Conservation (phyloP, 345 rosid genomes). For the Ricinus communis region DNA sequence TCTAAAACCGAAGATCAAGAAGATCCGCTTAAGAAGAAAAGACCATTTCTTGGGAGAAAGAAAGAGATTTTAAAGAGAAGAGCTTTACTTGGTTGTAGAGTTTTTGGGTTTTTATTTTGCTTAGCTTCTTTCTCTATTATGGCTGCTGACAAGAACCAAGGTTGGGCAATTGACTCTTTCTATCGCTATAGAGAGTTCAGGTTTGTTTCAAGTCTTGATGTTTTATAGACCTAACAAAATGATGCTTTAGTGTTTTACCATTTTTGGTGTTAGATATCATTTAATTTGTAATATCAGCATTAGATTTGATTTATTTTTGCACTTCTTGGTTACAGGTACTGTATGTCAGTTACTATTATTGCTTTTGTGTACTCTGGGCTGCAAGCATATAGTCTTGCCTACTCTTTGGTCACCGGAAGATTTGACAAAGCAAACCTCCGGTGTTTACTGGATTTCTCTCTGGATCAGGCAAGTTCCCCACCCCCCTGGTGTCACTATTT, state of each 20-base stretch:
- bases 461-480: conserved; percentile 67
- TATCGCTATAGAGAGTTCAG: conserved; percentile 81
- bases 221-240: not conserved
- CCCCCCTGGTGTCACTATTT: conserved; percentile 14
- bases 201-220: conserved; percentile 30
- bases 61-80: conserved; percentile 44
- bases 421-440: conserved; percentile 43
- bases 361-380: conserved; percentile 73
- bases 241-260: not conserved
- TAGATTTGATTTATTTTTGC: conserved; percentile 1
- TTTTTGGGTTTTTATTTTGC: conserved; percentile 58
- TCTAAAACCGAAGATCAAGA: conserved; percentile 27
- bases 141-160: conserved; percentile 80
- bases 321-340: conserved; percentile 55
- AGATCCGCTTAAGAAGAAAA: conserved; percentile 27
- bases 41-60: conserved; percentile 53
- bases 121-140: conserved; percentile 71
- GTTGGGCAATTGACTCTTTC: conserved; percentile 93
- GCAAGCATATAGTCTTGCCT: conserved; percentile 58
- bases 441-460: conserved; percentile 55
- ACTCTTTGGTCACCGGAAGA: conserved; percentile 48
- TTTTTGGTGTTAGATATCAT: not conserved
- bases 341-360: conserved; percentile 67
- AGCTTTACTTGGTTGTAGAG: conserved; percentile 56
- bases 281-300: not conserved